Evolutionary conservation across 352 stramenopile species (phyloP).

Genomic region (Phytophthora syringae): DNA sequence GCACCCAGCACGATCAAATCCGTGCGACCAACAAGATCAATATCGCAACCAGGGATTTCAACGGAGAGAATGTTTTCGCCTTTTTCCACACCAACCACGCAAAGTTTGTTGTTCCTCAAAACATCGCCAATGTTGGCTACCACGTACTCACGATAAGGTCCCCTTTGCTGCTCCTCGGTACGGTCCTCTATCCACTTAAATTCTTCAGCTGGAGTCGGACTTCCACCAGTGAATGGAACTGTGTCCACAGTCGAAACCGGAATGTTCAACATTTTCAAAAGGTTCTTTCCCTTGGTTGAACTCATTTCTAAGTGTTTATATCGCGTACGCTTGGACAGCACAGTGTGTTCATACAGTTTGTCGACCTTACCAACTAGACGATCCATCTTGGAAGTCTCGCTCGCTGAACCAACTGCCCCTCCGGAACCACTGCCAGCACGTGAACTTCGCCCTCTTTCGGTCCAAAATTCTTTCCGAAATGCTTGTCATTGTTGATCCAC

Average conservation of each 20-base stretch:
- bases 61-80: conserved; percentile 37
- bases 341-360: conserved; percentile 16
- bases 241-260: conserved; percentile 7
- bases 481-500: no score
- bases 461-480: no score
- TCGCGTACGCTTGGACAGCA: conserved; percentile 31
- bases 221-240: conserved; percentile 20
- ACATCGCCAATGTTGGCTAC: conserved; percentile 42
- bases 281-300: conserved; percentile 26
- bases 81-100: conserved; percentile 42
- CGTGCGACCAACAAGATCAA: conserved; percentile 44
- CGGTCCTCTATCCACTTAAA: conserved; percentile 30
- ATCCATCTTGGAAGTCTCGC: no score
- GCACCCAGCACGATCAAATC: conserved; percentile 54
- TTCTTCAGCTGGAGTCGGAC: conserved; percentile 13
- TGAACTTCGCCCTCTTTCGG: no score
- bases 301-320: conserved; percentile 37
- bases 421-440: no score
- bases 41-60: conserved; percentile 34
- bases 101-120: conserved; percentile 38
- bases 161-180: conserved; percentile 38
- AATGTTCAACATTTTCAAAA: conserved; percentile 36
- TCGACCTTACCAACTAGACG: not conserved
- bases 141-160: conserved; percentile 38
- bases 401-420: no score